phyloP scores from a whole-genome alignment of 1,139 yeast genomes.

The Candida sp. region DNA sequence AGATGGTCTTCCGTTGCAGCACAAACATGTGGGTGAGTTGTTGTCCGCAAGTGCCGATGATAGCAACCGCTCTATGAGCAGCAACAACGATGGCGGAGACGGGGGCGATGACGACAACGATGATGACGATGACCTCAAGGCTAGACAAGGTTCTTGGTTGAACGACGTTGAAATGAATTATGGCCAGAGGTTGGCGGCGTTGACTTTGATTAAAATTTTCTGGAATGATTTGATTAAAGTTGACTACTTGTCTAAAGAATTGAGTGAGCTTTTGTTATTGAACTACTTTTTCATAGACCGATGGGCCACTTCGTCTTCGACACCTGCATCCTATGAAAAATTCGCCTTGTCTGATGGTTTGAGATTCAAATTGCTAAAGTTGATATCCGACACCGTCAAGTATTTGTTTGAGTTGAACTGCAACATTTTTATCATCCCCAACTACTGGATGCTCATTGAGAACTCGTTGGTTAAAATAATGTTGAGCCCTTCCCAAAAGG shows the following conservation, averaged over 20 bases:
- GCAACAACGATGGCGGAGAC: constrained; percentile 15
- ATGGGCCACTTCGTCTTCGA: not conserved
- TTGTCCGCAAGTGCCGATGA: constrained; percentile 9
- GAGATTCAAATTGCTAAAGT: constrained; percentile 24
- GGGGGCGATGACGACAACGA: constrained; percentile 10
- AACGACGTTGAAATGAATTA: constrained; percentile 31
- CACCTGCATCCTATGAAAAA: not conserved
- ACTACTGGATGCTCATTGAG: constrained; percentile 68
- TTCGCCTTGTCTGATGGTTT: constrained; percentile 17
- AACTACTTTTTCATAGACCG: constrained; percentile 37
- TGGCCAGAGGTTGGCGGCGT: constrained; percentile 44
- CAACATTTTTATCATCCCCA: constrained; percentile 81
- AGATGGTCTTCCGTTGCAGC: constrained; percentile 52
- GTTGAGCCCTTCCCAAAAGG: constrained; percentile 33
- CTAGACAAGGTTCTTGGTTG: constrained; percentile 9
- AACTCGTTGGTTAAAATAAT: constrained; percentile 46
- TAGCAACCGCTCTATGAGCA: not conserved
- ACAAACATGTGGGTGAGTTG: constrained; percentile 24
- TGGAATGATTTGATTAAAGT: constrained; percentile 68
- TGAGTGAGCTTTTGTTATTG: constrained; percentile 58
- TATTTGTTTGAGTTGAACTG: constrained; percentile 61
- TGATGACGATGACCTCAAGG: not conserved
- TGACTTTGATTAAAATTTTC: constrained; percentile 65
- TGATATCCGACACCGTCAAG: constrained; percentile 38
- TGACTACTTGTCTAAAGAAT: constrained; percentile 62